Evolutionary conservation across 176 grass and related monocot species (phyloP), one percentile per base, ranked within the genome.

Genomic region (Guadua angustifolia): DNA sequence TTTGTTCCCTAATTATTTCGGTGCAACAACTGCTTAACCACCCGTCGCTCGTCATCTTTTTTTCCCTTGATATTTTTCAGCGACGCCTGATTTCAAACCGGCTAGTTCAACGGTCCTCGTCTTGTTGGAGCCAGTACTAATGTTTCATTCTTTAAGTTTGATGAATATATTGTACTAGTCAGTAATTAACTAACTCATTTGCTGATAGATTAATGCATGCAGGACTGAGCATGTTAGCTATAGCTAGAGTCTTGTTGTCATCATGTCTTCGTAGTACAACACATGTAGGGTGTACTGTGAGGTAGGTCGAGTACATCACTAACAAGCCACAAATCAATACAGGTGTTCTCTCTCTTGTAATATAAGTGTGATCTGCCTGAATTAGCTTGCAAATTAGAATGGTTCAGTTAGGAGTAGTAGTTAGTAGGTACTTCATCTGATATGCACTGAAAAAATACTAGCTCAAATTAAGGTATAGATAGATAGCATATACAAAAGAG

Each of bases 11-110:
- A 11, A 70, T 81, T 32, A 81, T 75, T 75, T 75, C 1, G 71
- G 82, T 83, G 82, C 58, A 83, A 66, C 82, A 6, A 75, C 88
- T 57, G 35, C 71, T 50, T 68, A 89, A 85, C 55, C 87, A 75
- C 77, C 77, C 53, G 46, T 74, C 38, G 69, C 61, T 74, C 32
- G 56, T 62, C 87, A 51, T 74, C 55, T 56, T 52, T 67, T 74
- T 49, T 36, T 13, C 5, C 47, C 74, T 79, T 66, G 86, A 81
- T 18, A 35, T 74, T 68, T 50, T 40, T 67, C 76, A 73, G 72
- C 63, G 62, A 85, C 55, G 82, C 38, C 13, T 66, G 82, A 80
- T 89, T 52, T 49, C 6, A 22, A 39, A 89, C 88, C 88, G 53
- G 52, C 69, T n/a, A 66, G 67, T 78, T 24, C 67, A 75, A 13